Evolutionary conservation across 129 eudicot species (phyloP).

Genomic region (Helichrysum umbraculigerum): DNA sequence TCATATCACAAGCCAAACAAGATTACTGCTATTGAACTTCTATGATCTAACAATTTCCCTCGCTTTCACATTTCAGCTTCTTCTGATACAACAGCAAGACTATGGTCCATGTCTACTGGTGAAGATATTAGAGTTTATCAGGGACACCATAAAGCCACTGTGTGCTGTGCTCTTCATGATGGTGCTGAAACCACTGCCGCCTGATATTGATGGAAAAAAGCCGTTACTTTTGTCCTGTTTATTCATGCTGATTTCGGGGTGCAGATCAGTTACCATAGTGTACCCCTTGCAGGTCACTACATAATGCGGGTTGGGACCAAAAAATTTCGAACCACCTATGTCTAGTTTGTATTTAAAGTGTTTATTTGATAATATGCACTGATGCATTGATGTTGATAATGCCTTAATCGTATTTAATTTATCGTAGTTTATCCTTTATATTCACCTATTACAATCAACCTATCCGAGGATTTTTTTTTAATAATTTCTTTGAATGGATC

Average conservation of each 20-base stretch:
- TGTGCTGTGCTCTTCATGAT: conserved; percentile 94
- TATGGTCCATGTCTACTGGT: conserved; percentile 84
- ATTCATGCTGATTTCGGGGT: conserved; percentile 4
- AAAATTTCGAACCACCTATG: background rate
- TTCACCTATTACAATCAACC: background rate
- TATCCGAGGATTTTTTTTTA: background rate
- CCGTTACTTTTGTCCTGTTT: background rate
- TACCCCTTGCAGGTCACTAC: background rate
- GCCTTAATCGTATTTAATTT: background rate
- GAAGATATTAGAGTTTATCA: conserved; percentile 79
- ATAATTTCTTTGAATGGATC: background rate
- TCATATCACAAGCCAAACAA: background rate
- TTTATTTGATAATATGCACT: background rate
- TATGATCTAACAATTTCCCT: background rate
- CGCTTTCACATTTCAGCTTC: conserved; percentile 57
- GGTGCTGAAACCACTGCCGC: conserved; percentile 71
- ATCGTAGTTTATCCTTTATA: background rate
- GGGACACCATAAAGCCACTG: conserved; percentile 89
- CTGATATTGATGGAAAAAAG: conserved; percentile 22
- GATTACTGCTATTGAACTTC: background rate
- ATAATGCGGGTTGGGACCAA: background rate
- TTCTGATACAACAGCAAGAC: conserved; percentile 93
- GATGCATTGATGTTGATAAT: background rate
- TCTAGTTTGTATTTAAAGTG: background rate
- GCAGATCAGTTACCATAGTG: background rate